A percentile compares a stretch with the other conserved stretches of the same genome.
Evolutionary conservation across 2,329 filamentous ascomycete species (phyloP).

Genomic region (Helicocarpus griseus): DNA sequence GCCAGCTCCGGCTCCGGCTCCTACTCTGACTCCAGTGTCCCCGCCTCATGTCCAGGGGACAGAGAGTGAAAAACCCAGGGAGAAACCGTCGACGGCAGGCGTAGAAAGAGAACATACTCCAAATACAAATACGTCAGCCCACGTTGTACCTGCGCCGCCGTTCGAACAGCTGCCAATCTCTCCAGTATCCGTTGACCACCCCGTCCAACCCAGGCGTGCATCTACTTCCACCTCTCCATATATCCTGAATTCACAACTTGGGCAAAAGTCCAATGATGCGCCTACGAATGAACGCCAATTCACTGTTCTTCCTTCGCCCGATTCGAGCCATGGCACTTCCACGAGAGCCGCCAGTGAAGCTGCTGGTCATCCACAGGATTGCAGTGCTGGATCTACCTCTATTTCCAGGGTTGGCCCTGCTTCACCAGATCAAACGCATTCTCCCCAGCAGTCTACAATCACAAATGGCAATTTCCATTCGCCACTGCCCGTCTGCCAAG

Average conservation of each 20-base stretch:
- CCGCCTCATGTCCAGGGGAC: not conserved
- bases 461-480: too few species aligned
- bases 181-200: not conserved
- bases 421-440: not conserved
- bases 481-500: too few species aligned
- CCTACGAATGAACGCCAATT: constrained; percentile 9
- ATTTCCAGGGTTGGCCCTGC: not conserved
- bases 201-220: not conserved
- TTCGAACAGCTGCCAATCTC: not conserved
- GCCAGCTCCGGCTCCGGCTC: constrained; percentile 17
- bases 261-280: not conserved
- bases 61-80: not conserved
- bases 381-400: not conserved
- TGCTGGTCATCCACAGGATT: constrained; percentile 12
- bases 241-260: constrained; percentile 4
- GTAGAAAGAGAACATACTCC: not conserved
- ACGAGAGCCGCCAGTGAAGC: constrained; percentile 17
- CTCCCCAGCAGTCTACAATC: not conserved
- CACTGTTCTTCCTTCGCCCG: constrained; percentile 41
- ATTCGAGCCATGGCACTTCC: constrained; percentile 20
- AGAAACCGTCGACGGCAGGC: not conserved
- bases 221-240: constrained; percentile 2
- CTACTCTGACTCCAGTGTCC: not conserved
- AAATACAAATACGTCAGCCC: not conserved
- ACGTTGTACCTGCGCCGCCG: not conserved